Percentiles rank a stretch among this genome's conserved stretches.
phyloP scores from a whole-genome alignment of 2,329 filamentous ascomycete species.

The Fusarium dlaminii region DNA sequence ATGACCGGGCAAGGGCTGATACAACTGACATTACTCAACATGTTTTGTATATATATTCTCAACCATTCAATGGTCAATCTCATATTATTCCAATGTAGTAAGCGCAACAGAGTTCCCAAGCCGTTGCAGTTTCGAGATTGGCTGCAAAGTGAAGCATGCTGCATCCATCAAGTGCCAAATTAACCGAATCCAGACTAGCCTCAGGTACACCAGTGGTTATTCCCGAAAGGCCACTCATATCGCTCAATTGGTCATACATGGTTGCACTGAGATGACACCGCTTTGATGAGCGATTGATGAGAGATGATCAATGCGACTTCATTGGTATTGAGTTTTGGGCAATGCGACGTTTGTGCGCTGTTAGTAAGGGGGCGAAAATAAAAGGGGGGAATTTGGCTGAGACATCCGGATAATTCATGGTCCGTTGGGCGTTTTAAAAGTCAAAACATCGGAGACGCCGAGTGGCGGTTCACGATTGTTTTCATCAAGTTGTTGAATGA shows the following conservation, averaged over 20 bases:
- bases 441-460: not conserved
- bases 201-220: not conserved
- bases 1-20: not conserved
- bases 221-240: not conserved
- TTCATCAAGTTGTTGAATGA: not conserved
- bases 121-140: not conserved
- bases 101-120: not conserved
- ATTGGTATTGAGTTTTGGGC: not conserved
- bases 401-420: not conserved
- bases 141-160: not conserved
- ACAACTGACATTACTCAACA: fast-evolving
- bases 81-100: no score
- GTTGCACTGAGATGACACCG: not conserved
- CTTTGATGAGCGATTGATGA: not conserved
- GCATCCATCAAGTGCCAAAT: not conserved
- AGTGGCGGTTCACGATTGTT: not conserved
- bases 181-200: not conserved
- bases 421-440: not conserved
- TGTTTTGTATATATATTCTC: not conserved
- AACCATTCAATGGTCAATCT: fast-evolving
- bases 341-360: not conserved
- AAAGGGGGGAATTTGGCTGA: not conserved
- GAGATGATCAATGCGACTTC: not conserved
- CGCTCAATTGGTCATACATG: not conserved
- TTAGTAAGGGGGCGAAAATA: not conserved